Conservation (phyloP, 306 rosid genomes). For the Erythrophleum fordii region DNA sequence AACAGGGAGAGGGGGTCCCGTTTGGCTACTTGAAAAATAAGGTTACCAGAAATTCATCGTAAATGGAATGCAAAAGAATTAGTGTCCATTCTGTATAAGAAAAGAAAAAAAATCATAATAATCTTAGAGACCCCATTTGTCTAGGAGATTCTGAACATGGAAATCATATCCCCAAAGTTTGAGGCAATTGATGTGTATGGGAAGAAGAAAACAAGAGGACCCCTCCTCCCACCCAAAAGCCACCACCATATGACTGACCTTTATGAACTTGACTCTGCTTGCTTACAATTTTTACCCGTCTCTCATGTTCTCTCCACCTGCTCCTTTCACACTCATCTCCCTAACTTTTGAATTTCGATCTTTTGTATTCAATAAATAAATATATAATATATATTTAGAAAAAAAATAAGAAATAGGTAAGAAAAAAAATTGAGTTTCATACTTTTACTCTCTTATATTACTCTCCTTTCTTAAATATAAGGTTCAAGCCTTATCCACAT, state of each 20-base stretch:
- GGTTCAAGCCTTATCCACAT: conserved; percentile 21
- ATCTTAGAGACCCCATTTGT: conserved; percentile 49
- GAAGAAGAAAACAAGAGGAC: conserved; percentile 19
- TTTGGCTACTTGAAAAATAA: not conserved
- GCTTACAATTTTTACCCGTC: not conserved
- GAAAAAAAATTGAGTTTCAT: too few relatives aligned
- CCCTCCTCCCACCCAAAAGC: not conserved
- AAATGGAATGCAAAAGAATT: not conserved
- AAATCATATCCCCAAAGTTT: conserved; percentile 36
- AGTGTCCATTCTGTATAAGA: not conserved
- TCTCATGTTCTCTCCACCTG: conserved; percentile 8
- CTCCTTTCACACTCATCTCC: conserved; percentile 19
- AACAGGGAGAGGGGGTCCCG: not conserved
- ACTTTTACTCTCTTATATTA: too few relatives aligned
- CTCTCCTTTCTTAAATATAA: too few relatives aligned
- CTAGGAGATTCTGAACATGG: conserved; percentile 44
- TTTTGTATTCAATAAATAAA: too few relatives aligned
- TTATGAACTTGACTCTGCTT: conserved; percentile 15
- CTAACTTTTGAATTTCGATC: too few relatives aligned
- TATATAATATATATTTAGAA: too few relatives aligned
- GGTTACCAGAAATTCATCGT: not conserved
- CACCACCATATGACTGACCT: not conserved
- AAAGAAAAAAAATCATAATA: not conserved
- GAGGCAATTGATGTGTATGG: not conserved
- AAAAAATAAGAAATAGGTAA: too few relatives aligned